A percentile compares a stretch with the other conserved stretches of the same genome.
Conservation (phyloP, 306 rosid species). For the Parietaria judaica region DNA sequence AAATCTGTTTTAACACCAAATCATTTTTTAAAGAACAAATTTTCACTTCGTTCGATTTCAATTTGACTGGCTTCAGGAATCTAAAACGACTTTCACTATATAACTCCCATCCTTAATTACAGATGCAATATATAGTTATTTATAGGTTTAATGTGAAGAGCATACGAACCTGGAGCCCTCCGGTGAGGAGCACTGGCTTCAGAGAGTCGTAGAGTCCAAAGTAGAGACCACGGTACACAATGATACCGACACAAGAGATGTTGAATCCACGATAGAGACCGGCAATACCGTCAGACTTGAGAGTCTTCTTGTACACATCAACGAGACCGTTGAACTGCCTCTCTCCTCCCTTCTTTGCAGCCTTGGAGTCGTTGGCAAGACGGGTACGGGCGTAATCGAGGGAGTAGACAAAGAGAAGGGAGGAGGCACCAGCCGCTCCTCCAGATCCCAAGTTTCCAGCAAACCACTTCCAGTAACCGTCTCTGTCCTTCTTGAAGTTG, state of each 20-base stretch:
- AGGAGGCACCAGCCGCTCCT: conserved; percentile 92
- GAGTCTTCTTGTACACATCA: conserved; percentile 83
- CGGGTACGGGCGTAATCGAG: conserved; percentile 89
- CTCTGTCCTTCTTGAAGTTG: conserved; percentile 81
- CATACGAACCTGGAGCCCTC: conserved; percentile 39
- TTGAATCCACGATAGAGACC: conserved; percentile 92
- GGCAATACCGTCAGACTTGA: conserved; percentile 62
- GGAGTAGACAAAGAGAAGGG: conserved; percentile 70
- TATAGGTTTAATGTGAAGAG: no score
- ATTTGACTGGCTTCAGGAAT: no score
- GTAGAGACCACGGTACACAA: conserved; percentile 87
- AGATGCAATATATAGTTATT: no score
- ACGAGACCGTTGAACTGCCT: conserved; percentile 82
- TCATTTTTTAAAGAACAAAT: no score
- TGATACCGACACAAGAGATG: conserved; percentile 77
- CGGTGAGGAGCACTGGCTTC: conserved; percentile 70
- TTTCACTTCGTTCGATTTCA: no score
- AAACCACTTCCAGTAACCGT: conserved; percentile 92
- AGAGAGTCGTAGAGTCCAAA: conserved; percentile 81
- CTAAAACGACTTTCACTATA: no score
- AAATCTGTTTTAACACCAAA: no score
- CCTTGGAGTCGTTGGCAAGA: conserved; percentile 73
- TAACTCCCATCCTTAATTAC: no score
- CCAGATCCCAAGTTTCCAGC: conserved; percentile 86
- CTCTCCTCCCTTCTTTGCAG: conserved; percentile 89